Percentiles rank a stretch among this genome's conserved stretches.
Evolutionary conservation across 2,329 filamentous ascomycete species (phyloP).

Genomic region (Nigrospora sphaerica): DNA sequence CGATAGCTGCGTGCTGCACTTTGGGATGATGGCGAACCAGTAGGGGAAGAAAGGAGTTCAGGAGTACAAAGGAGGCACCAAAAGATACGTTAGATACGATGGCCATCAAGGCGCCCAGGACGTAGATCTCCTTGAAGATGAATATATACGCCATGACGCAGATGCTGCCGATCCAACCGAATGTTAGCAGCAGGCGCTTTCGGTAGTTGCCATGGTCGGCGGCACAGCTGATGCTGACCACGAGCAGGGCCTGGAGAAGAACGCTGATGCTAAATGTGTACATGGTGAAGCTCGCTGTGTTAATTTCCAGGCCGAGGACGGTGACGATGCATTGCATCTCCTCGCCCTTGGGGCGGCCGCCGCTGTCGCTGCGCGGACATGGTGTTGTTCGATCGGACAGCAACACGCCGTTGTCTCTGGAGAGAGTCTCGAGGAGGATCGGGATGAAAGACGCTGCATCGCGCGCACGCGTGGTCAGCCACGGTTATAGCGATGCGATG

Average conservation of each 20-base stretch:
- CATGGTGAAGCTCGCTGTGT: slow-evolving; percentile 96
- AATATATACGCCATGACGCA: slow-evolving; percentile 86
- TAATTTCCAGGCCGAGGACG: slow-evolving; percentile 77
- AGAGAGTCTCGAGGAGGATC: slow-evolving; percentile 88
- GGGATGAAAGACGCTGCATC: slow-evolving; percentile 81
- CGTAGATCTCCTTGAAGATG: slow-evolving; percentile 65
- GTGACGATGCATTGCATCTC: slow-evolving; percentile 73
- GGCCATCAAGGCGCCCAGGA: slow-evolving; percentile 76
- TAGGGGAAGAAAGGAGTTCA: slow-evolving; percentile 91
- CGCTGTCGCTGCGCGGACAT: slow-evolving; percentile 58
- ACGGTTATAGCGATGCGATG: no score
- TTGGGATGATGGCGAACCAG: slow-evolving; percentile 79
- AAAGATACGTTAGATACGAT: slow-evolving; percentile 92
- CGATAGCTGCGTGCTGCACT: slow-evolving; percentile 18
- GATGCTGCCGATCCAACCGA: slow-evolving; percentile 74
- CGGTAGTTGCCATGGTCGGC: slow-evolving; percentile 91
- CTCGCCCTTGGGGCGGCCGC: slow-evolving; percentile 36
- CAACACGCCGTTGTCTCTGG: slow-evolving; percentile 84
- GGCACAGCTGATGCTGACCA: slow-evolving; percentile 93
- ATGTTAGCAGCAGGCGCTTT: slow-evolving; percentile 79
- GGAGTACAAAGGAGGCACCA: slow-evolving; percentile 86
- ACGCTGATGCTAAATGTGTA: slow-evolving; percentile 96
- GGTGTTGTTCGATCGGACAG: slow-evolving; percentile 65
- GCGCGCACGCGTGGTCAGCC: no score
- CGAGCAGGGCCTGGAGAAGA: slow-evolving; percentile 77